Evolutionary conservation across 805 yeast species (phyloP), one percentile per base, ranked within the genome.

Genomic region (Nakazawaea siamensis): DNA sequence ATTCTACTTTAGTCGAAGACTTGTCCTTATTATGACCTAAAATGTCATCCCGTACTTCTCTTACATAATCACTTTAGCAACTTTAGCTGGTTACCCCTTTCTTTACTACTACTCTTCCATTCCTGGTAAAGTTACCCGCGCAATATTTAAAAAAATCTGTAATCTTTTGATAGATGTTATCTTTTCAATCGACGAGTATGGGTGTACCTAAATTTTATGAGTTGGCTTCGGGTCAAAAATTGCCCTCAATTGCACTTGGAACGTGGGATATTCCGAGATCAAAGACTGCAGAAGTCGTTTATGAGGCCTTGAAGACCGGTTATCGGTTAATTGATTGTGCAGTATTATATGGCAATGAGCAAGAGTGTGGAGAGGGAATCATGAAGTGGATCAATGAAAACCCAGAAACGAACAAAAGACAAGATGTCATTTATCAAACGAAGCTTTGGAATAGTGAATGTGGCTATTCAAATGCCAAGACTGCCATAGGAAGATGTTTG

Each of bases 391-490:
- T 69, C 3, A 35, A 50, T 3, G 61, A 62, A 20, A 55, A 55
- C 31, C 63, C 66, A 0, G 31, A 38, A 3, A 39, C 51, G 44
- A 50, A 59, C 37, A 68, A 62, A 40, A 58, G 80, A 35, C 65
- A 60, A 28, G 77, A 71, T 19, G 68, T 76, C 8, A 69, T 64
- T 41, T 74, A 80, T 55, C 77, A 86, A 8, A 77, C 92, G 4
- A 84, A 84, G 50, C 50, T 82, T 15, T 80, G 90, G 90, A 73
- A 79, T 46, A 62, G 66, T 29, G 72, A 75, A 42, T 72, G 73
- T 40, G 83, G 84, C 0, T 76, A 78, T 48, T 51, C 56, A 0
- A 57, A 62, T 15, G 79, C 92, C 12, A 68, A 67, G 35, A 39
- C 38, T 4, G 90, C 85, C 12, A 75, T 84, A 39, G 57, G 63